phyloP scores from a whole-genome alignment of 352 stramenopile species.

The Phytophthora capsici region DNA sequence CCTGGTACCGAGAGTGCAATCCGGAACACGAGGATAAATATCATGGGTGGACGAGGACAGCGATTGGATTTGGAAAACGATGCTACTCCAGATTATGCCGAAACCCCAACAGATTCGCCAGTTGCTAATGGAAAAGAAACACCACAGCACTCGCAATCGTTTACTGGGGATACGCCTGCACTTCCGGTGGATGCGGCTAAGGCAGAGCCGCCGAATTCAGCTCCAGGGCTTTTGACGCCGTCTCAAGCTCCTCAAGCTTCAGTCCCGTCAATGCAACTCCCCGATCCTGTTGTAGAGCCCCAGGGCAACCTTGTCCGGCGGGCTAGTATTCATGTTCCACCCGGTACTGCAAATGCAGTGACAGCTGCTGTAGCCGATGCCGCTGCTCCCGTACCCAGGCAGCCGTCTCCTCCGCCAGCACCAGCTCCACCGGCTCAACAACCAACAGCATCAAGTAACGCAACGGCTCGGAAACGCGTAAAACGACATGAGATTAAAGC shows the following conservation, averaged over 20 bases:
- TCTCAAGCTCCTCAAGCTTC: constrained; percentile 28
- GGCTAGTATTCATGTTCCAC: constrained; percentile 40
- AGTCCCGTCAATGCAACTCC: constrained; percentile 40
- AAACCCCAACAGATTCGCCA: constrained; percentile 33
- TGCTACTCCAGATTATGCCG: constrained; percentile 40
- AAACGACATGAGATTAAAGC: constrained; percentile 88
- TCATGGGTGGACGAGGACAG: constrained; percentile 92
- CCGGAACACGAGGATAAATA: constrained; percentile 90
- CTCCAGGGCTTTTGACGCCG: constrained; percentile 41
- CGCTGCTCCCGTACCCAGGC: constrained; percentile 9
- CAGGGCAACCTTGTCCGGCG: constrained; percentile 31
- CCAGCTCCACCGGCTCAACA: constrained; percentile 9
- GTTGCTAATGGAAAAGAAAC: constrained; percentile 28
- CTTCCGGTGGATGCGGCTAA: constrained; percentile 2
- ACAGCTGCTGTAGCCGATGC: constrained; percentile 19
- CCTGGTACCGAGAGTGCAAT: constrained; percentile 92
- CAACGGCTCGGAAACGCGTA: constrained; percentile 52
- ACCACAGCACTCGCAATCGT: constrained; percentile 34
- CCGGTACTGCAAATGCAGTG: constrained; percentile 18
- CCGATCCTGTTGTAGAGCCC: constrained; percentile 37
- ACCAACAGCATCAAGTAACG: constrained; percentile 2
- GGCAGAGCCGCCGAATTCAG: constrained; percentile 33
- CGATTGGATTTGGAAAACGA: constrained; percentile 84
- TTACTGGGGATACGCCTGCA: constrained; percentile 28
- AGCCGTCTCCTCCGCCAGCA: constrained; percentile 6